Evolutionary conservation across 78 protist genomes (phyloP), one percentile per base, ranked within the genome.

Genomic region (Blattamonas nauphoetae): DNA sequence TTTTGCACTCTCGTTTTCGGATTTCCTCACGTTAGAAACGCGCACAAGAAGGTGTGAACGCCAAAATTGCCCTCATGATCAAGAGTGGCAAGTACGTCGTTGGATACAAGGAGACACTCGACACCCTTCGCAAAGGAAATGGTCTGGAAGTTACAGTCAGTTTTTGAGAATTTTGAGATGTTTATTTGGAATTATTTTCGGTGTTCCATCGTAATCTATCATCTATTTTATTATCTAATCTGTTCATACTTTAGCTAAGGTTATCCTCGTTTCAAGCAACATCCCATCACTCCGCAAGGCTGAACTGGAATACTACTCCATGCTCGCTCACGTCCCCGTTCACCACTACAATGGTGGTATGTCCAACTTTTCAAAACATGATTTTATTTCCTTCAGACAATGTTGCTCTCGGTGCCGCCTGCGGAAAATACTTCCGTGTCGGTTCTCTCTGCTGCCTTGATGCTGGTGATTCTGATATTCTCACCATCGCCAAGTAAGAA

Each of bases 281-380:
- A 88, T 95, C 95, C 99, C 99, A 80, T 90, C 99, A 0, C 93
- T 98, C 87, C 90, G 95, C 89, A 93, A 94, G 92, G 93, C 99
- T 0, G 98, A 97, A 94, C 71, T 98, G 36, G 99, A 98, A 94
- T 98, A 98, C 97, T 96, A 97, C 93, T 97, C 99, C 45, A 96
- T 97, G 98, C 95, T 98, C 80, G 42, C 95, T 87, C 93, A 94
- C 93, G 92, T 98, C 86, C 45, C 80, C 82, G 99, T 98, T 42
- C 96, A 96, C 91, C 98, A 97, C 91, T 98, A 93, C 96, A 11
- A 81, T 45, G 99, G 99, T 78, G 92, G 89, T 85, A 33, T 41
- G 85, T 6, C 0, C 34, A 1, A 21, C 3, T 29, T 80, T 80
- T 35, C 41, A 32, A 11, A 35, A 36, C 21, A 36, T 11, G 32